Evolutionary conservation across 306 rosid species (phyloP).

Genomic region (Quercus wislizeni): DNA sequence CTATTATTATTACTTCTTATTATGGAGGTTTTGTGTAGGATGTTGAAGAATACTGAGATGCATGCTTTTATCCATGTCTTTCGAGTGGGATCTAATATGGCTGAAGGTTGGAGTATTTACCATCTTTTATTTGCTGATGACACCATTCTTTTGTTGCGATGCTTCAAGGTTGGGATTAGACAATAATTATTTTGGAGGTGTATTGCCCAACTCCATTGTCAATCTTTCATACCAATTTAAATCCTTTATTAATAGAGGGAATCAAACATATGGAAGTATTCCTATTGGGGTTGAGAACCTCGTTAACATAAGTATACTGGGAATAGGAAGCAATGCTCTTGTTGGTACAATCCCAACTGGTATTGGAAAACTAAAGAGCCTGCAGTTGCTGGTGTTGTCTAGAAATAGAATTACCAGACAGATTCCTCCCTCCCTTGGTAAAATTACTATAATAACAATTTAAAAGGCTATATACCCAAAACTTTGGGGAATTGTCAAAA

Average conservation of each 20-base stretch:
- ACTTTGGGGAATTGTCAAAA: background rate
- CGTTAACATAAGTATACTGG: background rate
- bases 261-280: background rate
- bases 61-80: too few relatives aligned
- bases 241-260: background rate
- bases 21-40: too few relatives aligned
- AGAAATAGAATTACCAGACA: background rate
- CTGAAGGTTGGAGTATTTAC: too few relatives aligned
- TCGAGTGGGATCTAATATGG: too few relatives aligned
- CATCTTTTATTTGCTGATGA: too few relatives aligned
- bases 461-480: background rate
- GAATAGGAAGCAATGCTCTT: background rate
- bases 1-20: too few relatives aligned
- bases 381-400: background rate
- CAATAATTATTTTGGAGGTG: background rate
- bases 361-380: background rate
- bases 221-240: background rate
- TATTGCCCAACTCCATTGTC: background rate
- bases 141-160: background rate
- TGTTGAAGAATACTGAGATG: too few relatives aligned
- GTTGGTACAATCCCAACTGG: background rate
- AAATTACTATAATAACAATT: too few relatives aligned
- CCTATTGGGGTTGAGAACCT: background rate
- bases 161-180: background rate
- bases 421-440: background rate